phyloP scores from a whole-genome alignment of 257 asterid species.

The Echites panduratus region DNA sequence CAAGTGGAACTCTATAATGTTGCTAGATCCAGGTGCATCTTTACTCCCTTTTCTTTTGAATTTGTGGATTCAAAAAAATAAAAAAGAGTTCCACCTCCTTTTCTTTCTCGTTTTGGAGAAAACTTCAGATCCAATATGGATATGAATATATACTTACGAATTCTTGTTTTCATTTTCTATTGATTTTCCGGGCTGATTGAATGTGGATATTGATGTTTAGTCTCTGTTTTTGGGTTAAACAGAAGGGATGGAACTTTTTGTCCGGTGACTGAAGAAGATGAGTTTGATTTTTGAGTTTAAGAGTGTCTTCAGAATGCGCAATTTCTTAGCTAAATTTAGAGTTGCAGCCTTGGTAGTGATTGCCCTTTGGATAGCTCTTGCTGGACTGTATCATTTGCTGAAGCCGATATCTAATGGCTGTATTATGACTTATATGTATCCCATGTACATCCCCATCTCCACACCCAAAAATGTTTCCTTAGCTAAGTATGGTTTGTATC shows the following conservation, averaged over 20 bases:
- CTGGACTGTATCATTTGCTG: slow-evolving; percentile 53
- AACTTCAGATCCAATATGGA: background rate
- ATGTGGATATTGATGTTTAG: background rate
- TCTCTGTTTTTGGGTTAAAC: background rate
- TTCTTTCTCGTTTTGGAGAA: background rate
- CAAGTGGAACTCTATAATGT: background rate
- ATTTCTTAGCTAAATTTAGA: slow-evolving; percentile 36
- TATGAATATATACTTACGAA: background rate
- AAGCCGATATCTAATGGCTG: slow-evolving; percentile 84
- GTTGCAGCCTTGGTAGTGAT: slow-evolving; percentile 41
- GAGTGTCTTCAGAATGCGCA: slow-evolving; percentile 28
- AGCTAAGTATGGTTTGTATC: slow-evolving; percentile 54
- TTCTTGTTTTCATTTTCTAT: background rate
- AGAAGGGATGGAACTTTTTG: slow-evolving; percentile 2
- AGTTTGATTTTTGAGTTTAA: background rate
- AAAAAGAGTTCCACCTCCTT: background rate
- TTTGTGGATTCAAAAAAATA: background rate
- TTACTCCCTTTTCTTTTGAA: background rate
- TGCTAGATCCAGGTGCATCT: slow-evolving; percentile 5
- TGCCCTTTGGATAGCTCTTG: slow-evolving; percentile 49
- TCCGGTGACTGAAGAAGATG: slow-evolving; percentile 3
- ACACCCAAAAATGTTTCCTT: slow-evolving; percentile 51
- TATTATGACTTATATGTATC: slow-evolving; percentile 96
- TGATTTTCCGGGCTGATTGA: background rate
- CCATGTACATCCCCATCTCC: slow-evolving; percentile 81